Percentiles rank a stretch among this genome's conserved stretches.
These are phyloP conservation scores for Amanita rubescens DNA, from an alignment of 768 basidiomycete species.

Conservation along the genomic window DNA sequence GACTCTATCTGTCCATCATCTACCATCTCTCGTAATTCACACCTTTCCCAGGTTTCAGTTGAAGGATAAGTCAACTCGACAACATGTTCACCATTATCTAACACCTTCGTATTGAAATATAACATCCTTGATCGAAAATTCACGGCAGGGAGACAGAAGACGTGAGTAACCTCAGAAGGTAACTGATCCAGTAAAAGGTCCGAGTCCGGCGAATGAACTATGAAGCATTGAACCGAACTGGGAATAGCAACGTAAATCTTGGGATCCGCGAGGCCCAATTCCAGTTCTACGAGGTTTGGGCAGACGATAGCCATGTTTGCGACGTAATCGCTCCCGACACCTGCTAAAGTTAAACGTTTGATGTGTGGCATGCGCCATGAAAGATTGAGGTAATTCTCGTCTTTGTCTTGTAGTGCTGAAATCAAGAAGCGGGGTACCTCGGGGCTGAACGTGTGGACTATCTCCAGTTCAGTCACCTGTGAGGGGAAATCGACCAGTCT, in stretches of 20 bases:
- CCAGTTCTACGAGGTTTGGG: constrained; percentile 12
- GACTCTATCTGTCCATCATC: no score
- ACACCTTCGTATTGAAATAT: no score
- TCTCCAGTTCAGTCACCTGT: constrained; percentile 25
- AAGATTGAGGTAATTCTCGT: constrained; percentile 5
- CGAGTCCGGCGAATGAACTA: background rate
- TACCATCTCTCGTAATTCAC: no score
- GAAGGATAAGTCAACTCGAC: no score
- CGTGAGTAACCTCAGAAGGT: background rate
- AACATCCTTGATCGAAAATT: background rate
- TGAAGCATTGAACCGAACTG: background rate
- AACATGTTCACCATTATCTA: no score
- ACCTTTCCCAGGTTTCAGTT: no score
- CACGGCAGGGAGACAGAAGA: background rate
- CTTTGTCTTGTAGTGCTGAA: constrained; percentile 13
- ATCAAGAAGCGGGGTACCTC: constrained; percentile 15
- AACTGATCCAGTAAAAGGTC: background rate
- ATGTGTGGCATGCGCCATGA: constrained; percentile 17
- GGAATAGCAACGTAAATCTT: background rate
- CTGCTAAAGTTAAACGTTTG: constrained; percentile 15
- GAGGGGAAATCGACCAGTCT: constrained; percentile 22
- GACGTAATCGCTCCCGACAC: constrained; percentile 16
- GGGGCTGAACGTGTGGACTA: constrained; percentile 23
- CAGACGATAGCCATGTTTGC: constrained; percentile 17
- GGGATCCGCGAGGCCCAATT: background rate